These are phyloP conservation scores for Mrakia hoshinonis DNA, from an alignment of 768 basidiomycete species.

Conservation along the genomic window DNA sequence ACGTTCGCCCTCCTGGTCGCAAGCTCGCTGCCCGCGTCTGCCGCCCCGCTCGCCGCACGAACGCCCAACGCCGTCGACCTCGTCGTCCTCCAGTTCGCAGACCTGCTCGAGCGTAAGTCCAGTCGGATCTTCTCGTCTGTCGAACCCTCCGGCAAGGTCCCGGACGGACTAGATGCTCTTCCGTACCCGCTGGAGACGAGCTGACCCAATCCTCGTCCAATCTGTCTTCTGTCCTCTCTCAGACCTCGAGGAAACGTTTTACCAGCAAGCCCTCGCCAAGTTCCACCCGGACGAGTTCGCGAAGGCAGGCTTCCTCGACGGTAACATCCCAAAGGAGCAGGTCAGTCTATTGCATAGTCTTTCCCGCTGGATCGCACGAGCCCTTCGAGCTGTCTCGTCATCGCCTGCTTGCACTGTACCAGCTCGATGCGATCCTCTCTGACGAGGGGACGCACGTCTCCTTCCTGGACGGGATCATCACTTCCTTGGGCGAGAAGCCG, in stretches of 20 bases:
- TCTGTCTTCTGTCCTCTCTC: not conserved
- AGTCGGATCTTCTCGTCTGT: no score
- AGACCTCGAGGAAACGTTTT: conserved; percentile 57
- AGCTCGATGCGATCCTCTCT: conserved; percentile 22
- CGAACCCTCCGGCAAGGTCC: not conserved
- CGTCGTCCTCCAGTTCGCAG: not conserved
- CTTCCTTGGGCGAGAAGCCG: conserved; percentile 18
- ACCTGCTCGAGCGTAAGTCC: not conserved
- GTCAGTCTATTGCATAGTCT: conserved; percentile 22
- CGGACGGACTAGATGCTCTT: no score
- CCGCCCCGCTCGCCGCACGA: not conserved
- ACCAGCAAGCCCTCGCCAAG: conserved; percentile 55
- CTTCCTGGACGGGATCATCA: conserved; percentile 28
- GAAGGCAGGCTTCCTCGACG: conserved; percentile 55
- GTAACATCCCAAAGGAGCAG: conserved; percentile 49
- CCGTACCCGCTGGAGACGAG: not conserved
- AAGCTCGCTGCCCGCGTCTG: not conserved
- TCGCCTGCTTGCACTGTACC: not conserved
- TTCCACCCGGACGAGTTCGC: conserved; percentile 59
- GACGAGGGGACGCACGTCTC: conserved; percentile 31
- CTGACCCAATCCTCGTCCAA: not conserved
- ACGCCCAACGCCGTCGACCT: not conserved
- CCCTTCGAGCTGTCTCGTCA: not conserved
- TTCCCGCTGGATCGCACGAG: not conserved
- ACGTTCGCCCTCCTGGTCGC: not conserved